phyloP scores from a whole-genome alignment of 2,329 filamentous ascomycete species.

The Dactylella cylindrospora region DNA sequence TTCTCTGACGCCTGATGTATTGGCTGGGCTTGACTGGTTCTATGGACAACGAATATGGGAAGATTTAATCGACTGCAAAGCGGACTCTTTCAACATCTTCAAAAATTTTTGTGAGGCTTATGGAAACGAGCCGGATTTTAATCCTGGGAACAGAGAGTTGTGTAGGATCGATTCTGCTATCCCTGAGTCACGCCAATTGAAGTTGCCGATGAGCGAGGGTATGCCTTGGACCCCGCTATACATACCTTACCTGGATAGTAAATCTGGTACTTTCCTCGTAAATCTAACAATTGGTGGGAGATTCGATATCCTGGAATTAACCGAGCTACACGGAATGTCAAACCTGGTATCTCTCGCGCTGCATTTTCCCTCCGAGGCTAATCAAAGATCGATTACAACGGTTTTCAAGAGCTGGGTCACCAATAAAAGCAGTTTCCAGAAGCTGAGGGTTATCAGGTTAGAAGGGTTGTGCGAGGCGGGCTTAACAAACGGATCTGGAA shows the following conservation, averaged over 20 bases:
- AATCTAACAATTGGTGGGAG: conserved; percentile 17
- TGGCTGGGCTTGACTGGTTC: conserved; percentile 19
- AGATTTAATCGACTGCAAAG: conserved; percentile 22
- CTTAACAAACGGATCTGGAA: not conserved
- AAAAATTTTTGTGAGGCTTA: conserved; percentile 41
- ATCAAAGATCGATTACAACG: conserved; percentile 11
- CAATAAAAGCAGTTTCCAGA: conserved; percentile 20
- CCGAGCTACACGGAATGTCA: conserved; percentile 11
- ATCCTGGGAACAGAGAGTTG: conserved; percentile 28
- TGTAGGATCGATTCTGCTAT: not conserved
- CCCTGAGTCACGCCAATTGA: conserved; percentile 20
- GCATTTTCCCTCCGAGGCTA: conserved; percentile 6
- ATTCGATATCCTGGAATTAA: conserved; percentile 33
- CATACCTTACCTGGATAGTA: conserved; percentile 9
- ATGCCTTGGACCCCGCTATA: conserved; percentile 28
- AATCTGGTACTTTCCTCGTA: conserved; percentile 24
- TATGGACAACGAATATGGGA: conserved; percentile 41
- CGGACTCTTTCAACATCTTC: conserved; percentile 35
- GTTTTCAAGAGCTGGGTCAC: conserved; percentile 40
- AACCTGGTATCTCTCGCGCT: conserved; percentile 28
- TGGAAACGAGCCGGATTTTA: conserved; percentile 33
- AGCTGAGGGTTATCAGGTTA: conserved; percentile 15
- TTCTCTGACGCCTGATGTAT: conserved; percentile 33
- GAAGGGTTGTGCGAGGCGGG: not conserved
- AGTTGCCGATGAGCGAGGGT: conserved; percentile 17